A percentile compares a stretch with the other conserved stretches of the same genome.
Evolutionary conservation across 2,329 filamentous ascomycete species (phyloP).

Genomic region (Phialemoniopsis sp.): DNA sequence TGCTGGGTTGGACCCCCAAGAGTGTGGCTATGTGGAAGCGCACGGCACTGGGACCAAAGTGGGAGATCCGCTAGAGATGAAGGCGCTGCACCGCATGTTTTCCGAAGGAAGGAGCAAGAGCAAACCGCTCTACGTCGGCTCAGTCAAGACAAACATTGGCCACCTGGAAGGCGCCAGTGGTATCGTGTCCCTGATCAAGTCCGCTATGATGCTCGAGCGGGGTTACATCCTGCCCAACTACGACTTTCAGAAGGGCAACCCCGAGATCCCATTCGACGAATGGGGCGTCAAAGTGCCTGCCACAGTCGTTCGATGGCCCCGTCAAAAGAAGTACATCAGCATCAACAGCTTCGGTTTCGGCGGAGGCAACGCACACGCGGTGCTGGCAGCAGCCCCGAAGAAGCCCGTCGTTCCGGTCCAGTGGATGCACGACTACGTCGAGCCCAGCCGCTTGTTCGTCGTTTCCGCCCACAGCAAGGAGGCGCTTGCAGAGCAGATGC

Average conservation of each 20-base stretch:
- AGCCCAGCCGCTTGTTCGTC: slow-evolving; percentile 7
- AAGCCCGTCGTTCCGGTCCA: no score
- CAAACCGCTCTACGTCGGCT: slow-evolving; percentile 6
- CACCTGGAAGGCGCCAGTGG: slow-evolving; percentile 30
- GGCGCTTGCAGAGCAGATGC: slow-evolving; percentile 6
- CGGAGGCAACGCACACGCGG: slow-evolving; percentile 37
- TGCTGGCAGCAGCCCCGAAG: slow-evolving; percentile 21
- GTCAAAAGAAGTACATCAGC: slow-evolving; percentile 14
- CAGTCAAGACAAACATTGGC: slow-evolving; percentile 10
- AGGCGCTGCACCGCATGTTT: slow-evolving; percentile 19
- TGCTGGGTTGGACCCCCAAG: slow-evolving; percentile 3
- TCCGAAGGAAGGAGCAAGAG: slow-evolving; percentile 3
- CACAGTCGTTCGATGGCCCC: slow-evolving; percentile 8
- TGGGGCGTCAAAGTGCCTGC: slow-evolving; percentile 10
- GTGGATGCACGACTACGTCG: not conserved
- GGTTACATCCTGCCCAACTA: slow-evolving; percentile 36
- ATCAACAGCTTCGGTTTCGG: slow-evolving; percentile 41
- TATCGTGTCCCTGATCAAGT: slow-evolving; percentile 34
- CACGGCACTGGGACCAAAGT: slow-evolving; percentile 34
- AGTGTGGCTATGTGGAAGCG: slow-evolving; percentile 27
- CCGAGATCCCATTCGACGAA: slow-evolving; percentile 11
- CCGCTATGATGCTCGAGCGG: slow-evolving; percentile 34
- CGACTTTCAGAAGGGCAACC: slow-evolving; percentile 32
- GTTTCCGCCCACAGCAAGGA: slow-evolving; percentile 9
- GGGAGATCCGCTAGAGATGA: slow-evolving; percentile 30